A percentile compares a stretch with the other conserved stretches of the same genome.
Conservation (phyloP, 2,329 filamentous ascomycete species). For the Botrytis fabae region DNA sequence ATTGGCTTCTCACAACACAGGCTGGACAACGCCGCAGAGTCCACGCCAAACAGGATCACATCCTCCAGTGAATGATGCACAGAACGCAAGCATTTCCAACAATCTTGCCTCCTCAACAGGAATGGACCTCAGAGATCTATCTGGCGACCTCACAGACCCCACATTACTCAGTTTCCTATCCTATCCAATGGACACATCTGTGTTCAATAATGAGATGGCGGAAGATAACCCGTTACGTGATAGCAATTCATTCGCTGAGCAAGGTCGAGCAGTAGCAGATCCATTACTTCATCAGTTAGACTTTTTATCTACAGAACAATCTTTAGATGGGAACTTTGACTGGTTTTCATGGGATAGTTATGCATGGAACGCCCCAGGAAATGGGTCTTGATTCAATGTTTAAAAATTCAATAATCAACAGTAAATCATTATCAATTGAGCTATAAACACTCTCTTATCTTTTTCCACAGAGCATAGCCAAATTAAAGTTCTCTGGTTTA, state of each 20-base stretch:
- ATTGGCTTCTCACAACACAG: background rate
- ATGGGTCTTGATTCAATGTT: background rate
- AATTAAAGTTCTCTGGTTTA: background rate
- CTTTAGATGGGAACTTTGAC: conserved; percentile 24
- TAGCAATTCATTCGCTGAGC: background rate
- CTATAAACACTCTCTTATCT: background rate
- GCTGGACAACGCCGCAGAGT: background rate
- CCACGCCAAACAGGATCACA: background rate
- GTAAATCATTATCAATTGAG: background rate
- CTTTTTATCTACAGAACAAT: conserved; percentile 15
- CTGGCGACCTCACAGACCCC: background rate
- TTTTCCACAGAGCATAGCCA: background rate
- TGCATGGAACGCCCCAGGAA: background rate
- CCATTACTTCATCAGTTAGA: conserved; percentile 10
- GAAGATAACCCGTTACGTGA: background rate
- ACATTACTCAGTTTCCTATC: conserved; percentile 10
- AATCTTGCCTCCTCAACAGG: background rate
- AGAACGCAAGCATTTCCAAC: too few relatives aligned
- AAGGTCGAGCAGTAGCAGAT: background rate
- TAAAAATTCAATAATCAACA: too few relatives aligned
- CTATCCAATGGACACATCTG: conserved; percentile 19
- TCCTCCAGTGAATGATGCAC: background rate
- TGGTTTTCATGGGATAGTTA: conserved; percentile 27
- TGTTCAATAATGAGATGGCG: background rate
- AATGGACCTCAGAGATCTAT: background rate